Conservation (phyloP, 1,284 basidiomycete genomes). For the Wolfiporia cocos region DNA sequence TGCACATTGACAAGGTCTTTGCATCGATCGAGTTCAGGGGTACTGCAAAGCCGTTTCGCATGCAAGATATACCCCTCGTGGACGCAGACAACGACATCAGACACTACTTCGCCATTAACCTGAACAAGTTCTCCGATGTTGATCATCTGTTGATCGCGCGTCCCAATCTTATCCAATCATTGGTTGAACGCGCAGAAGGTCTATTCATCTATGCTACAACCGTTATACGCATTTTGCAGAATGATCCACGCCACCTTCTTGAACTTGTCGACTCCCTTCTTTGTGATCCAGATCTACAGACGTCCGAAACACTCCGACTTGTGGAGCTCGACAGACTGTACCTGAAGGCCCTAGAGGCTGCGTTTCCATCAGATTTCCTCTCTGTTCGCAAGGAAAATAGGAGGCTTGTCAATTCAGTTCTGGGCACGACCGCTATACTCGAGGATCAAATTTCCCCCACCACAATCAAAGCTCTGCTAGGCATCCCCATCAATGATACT, state of each 20-base stretch:
- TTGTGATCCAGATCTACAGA: neutral
- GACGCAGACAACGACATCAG: neutral
- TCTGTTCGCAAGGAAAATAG: too few species aligned
- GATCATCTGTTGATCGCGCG: neutral
- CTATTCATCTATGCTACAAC: neutral
- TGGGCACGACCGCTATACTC: slow-evolving; percentile 1
- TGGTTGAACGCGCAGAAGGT: neutral
- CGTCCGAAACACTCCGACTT: neutral
- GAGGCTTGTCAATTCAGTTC: neutral
- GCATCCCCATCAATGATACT: neutral
- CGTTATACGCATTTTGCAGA: neutral
- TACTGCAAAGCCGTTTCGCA: neutral
- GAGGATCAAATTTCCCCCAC: slow-evolving; percentile 3
- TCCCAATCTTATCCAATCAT: neutral
- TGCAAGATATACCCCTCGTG: neutral
- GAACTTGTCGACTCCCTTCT: neutral
- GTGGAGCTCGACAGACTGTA: neutral
- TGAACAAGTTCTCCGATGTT: neutral
- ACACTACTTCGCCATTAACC: neutral
- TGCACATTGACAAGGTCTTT: neutral
- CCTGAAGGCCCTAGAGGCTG: too few species aligned
- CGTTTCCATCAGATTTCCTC: neutral
- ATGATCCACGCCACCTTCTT: neutral
- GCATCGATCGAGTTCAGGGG: neutral
- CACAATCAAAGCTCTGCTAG: neutral